Evolutionary conservation across 805 yeast species (phyloP), one percentile per base, ranked within the genome.

Genomic region (Blastobotrys peoriensis): DNA sequence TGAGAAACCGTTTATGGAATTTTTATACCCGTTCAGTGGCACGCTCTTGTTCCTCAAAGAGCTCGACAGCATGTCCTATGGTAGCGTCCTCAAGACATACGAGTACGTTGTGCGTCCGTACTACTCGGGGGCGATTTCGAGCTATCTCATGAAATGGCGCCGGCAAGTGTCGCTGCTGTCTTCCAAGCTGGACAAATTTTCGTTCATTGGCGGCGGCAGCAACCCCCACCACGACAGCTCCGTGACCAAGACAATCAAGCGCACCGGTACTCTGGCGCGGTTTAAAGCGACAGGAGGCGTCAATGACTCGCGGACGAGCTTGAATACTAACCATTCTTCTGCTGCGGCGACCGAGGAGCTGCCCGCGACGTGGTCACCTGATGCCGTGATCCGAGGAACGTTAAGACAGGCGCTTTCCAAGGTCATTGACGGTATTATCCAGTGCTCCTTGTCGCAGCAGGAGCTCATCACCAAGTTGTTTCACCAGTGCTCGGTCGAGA

Each of bases 31-130:
- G 1, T 70, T 70, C 39, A 62, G 76, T 10, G 78, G 81, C 0
- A 55, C 78, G 20, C 61, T 75, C 1, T 63, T 79, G 1, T 82
- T 82, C 55, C 70, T 82, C 18, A 83, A 80, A 50, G 78, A 76
- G 40, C 66, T 77, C 3, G 76, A 83, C 2, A 61, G 64, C 0
- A 62, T 61, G 2, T 71, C 74, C 3, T 84, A 73, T 59, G 47
- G 60, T 33, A 62, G 63, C 1, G 59, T 81, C 15, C 48, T 76
- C 21, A 62, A 57, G 3, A 46, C 51, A n/a, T 77, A 77, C 66
- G 70, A 68, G 49, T 46, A 54, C 5, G 51, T 50, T 2, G 62
- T 68, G 15, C 58, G 59, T 21, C 50, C 52, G 5, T 58, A 64
- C 25, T 75, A 71, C 53, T 62, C 68, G 37, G 55, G 52, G 2